phyloP scores from a whole-genome alignment of 768 basidiomycete genomes.

The Naganishia onofrii region DNA sequence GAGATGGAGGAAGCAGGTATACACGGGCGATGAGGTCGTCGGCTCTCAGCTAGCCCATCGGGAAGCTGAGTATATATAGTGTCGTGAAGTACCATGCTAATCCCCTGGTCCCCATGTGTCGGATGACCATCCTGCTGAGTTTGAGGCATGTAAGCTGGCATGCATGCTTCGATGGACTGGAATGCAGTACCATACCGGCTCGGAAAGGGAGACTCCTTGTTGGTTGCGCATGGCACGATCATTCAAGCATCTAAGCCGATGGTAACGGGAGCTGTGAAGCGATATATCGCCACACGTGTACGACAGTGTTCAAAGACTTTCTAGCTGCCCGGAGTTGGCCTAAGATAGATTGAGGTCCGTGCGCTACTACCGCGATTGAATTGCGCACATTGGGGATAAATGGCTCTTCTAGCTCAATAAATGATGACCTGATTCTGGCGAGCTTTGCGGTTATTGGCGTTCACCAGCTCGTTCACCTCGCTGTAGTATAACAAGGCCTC shows the following conservation, averaged over 20 bases:
- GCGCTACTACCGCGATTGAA: neutral
- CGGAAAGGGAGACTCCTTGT: neutral
- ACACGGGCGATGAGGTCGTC: no score
- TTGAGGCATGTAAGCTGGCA: neutral
- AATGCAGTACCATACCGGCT: neutral
- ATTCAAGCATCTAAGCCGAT: neutral
- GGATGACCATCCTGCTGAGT: no score
- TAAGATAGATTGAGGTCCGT: neutral
- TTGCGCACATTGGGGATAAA: neutral
- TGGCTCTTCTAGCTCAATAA: neutral
- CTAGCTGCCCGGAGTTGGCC: conserved; percentile 10
- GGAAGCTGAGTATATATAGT: no score
- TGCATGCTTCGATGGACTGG: neutral
- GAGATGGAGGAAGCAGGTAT: no score
- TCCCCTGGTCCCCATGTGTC: no score
- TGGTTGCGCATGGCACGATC: neutral
- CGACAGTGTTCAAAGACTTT: conserved; percentile 5
- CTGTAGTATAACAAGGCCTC: no score
- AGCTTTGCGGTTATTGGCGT: no score
- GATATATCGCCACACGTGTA: conserved; percentile 2
- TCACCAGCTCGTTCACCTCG: no score
- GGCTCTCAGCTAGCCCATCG: no score
- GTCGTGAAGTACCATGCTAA: no score
- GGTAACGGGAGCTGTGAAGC: neutral
- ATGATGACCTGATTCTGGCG: neutral